Evolutionary conservation across 352 stramenopile genomes (phyloP), one percentile per base, ranked within the genome.

Genomic region (Halophytophthora polymorphica): DNA sequence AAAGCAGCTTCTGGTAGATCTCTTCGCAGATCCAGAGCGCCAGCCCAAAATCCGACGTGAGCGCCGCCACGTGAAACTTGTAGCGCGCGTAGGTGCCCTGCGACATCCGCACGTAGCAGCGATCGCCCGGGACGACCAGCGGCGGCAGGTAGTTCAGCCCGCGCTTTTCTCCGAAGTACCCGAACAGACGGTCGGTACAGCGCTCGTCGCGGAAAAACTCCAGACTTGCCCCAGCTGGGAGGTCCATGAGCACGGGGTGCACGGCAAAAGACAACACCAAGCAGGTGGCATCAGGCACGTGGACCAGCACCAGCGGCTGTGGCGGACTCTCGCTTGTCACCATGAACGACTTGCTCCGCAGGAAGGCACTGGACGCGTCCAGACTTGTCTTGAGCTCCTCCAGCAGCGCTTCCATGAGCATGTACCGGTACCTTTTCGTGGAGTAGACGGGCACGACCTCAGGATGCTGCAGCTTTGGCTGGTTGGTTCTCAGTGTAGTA

Each of bases 241-340:
- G 61, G 41, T 90, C 82, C 82, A 92, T 92, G 14, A 92, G 49
- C 11, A 90, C 82, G 7, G 82, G 82, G 28, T 92, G 82, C 15
- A 89, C 75, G 0, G 70, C 66, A 50, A 92, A 92, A n/a, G 78
- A 88, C n/a, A 92, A 50, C 18, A 90, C 65, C 40, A 92, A 47
- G 31, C 71, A 88, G 34, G 73, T 89, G 11, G 77, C 79, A 13
- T 73, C 69, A 5, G 78, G 78, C 1, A 86, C 69, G n/a, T 80
- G 73, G 29, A 92, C 54, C 17, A 78, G 55, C 29, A 82, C 68
- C 18, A 89, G 36, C 28, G 77, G 66, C 42, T 86, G 77, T 2
- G 82, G 82, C 3, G 82, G 82, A 50, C 71, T 83, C 13, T 88
- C 72, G 45, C 82, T 92, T 7, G 71, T 65, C 14, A 91, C 73